Conservation (phyloP, 2,329 filamentous ascomycete genomes). For the Sclerotinia glacialis region DNA sequence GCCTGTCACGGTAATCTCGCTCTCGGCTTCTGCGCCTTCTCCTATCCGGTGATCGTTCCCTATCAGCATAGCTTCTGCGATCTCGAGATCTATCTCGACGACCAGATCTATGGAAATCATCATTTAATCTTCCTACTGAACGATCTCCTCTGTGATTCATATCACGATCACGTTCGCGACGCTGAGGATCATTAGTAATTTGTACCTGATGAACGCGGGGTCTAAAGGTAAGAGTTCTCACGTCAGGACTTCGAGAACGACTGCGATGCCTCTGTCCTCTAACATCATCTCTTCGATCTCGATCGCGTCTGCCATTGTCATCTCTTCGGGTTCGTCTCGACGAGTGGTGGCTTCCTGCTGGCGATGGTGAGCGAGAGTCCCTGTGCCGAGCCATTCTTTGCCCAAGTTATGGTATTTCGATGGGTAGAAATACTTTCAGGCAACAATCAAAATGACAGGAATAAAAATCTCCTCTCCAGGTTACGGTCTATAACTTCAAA, state of each 20-base stretch:
- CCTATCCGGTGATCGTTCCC: constrained; percentile 57
- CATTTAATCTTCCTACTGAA: constrained; percentile 65
- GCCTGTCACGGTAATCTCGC: constrained; percentile 64
- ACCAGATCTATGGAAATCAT: constrained; percentile 60
- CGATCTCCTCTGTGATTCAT: constrained; percentile 65
- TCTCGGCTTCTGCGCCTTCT: constrained; percentile 64
- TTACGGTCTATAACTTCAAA: constrained; percentile 1
- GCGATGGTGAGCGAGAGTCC: constrained; percentile 82
- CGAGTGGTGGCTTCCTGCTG: constrained; percentile 80
- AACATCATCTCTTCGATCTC: constrained; percentile 50
- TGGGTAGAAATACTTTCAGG: constrained; percentile 47
- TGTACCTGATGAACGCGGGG: constrained; percentile 23
- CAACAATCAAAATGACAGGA: constrained; percentile 23
- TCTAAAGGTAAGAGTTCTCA: constrained; percentile 44
- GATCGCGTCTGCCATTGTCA: constrained; percentile 48
- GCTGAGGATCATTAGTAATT: constrained; percentile 45
- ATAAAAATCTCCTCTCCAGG: not conserved
- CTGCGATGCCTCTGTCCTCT: constrained; percentile 53
- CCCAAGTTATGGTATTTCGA: constrained; percentile 35
- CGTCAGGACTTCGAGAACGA: constrained; percentile 61
- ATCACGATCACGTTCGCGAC: constrained; percentile 59
- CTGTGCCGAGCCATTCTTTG: constrained; percentile 58
- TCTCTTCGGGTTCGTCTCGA: constrained; percentile 56
- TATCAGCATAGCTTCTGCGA: constrained; percentile 55
- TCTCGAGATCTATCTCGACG: constrained; percentile 63